These are phyloP conservation scores for Alloascoidea hylecoeti DNA, from an alignment of 805 yeast genomes.

Conservation along the genomic window DNA sequence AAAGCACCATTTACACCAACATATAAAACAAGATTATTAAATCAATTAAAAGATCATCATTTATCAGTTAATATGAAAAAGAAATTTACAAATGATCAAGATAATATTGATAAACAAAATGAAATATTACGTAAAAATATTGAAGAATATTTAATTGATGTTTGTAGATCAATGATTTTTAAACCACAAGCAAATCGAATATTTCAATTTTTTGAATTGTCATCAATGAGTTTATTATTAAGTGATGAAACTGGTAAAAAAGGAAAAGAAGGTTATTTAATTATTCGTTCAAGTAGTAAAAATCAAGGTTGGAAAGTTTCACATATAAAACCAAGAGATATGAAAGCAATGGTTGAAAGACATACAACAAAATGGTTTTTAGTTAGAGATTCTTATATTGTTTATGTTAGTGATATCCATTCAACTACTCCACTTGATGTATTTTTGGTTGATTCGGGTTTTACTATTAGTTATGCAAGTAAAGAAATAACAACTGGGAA, in stretches of 20 bases:
- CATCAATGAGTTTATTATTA: constrained; percentile 74
- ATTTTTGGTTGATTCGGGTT: constrained; percentile 71
- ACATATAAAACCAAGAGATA: constrained; percentile 66
- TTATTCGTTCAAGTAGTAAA: constrained; percentile 70
- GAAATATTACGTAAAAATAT: constrained; percentile 21
- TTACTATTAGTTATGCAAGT: constrained; percentile 35
- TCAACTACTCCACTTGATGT: constrained; percentile 87
- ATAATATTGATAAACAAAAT: too few relatives aligned
- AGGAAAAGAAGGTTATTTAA: constrained; percentile 83
- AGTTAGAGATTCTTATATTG: constrained; percentile 70
- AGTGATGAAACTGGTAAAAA: constrained; percentile 69
- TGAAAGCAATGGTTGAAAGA: constrained; percentile 78
- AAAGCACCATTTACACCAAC: too few relatives aligned
- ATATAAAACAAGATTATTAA: not conserved
- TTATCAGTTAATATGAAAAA: not conserved
- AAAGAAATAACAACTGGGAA: constrained; percentile 2
- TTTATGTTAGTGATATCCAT: constrained; percentile 74
- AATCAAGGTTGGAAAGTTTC: constrained; percentile 95
- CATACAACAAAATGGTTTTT: constrained; percentile 89
- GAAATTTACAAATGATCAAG: constrained; percentile 6
- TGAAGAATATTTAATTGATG: constrained; percentile 51
- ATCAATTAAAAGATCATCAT: not conserved
- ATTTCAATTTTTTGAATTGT: constrained; percentile 79
- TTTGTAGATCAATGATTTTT: constrained; percentile 45
- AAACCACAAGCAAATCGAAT: constrained; percentile 73